A percentile compares a stretch with the other conserved stretches of the same genome.
These are phyloP conservation scores for Talaromyces borbonicus DNA, from an alignment of 495 filamentous ascomycete species.

Conservation along the genomic window DNA sequence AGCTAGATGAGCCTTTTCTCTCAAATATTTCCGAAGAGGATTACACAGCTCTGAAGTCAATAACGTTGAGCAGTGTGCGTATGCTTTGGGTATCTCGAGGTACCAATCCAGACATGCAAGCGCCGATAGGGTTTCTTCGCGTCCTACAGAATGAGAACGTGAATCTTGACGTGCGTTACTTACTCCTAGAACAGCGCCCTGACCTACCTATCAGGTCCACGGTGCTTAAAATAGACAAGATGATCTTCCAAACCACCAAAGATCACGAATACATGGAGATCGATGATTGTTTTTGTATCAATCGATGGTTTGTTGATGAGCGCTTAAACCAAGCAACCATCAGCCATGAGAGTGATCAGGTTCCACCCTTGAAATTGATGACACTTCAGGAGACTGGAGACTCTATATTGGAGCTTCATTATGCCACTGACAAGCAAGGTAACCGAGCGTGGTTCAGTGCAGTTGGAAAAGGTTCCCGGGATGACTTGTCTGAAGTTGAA, in stretches of 20 bases:
- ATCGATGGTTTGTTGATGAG: conserved; percentile 1
- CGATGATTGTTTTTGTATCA: conserved; percentile 1
- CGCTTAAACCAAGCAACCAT: neutral
- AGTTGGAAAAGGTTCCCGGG: neutral
- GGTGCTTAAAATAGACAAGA: neutral
- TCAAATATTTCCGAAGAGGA: conserved; percentile 15
- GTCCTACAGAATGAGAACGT: conserved; percentile 9
- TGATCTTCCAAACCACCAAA: neutral
- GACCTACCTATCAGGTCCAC: neutral
- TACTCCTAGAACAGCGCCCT: neutral
- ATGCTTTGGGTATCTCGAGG: conserved; percentile 22
- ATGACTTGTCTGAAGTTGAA: conserved; percentile 14
- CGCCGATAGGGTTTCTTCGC: conserved; percentile 7
- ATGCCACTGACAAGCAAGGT: neutral
- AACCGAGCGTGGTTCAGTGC: neutral
- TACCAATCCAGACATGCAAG: conserved; percentile 7
- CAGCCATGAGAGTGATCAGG: neutral
- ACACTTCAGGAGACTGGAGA: neutral
- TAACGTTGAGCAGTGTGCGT: conserved; percentile 15
- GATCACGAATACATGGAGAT: neutral
- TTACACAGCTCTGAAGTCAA: conserved; percentile 18
- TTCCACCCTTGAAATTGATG: neutral
- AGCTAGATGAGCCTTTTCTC: conserved; percentile 27
- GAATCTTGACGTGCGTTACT: conserved; percentile 2
- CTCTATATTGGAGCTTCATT: neutral